phyloP scores from a whole-genome alignment of 768 basidiomycete species.

The Mycena epipterygia region DNA sequence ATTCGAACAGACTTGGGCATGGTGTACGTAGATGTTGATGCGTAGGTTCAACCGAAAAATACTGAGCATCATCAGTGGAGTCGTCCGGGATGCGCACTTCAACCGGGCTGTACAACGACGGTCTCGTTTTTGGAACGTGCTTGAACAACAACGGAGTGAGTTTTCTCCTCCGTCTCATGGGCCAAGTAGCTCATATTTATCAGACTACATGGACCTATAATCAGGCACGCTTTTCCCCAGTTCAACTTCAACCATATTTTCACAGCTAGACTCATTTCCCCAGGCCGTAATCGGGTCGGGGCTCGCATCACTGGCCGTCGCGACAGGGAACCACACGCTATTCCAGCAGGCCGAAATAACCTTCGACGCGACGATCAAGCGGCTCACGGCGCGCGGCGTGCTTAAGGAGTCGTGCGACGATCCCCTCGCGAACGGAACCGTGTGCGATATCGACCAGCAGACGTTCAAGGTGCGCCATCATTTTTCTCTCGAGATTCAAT shows the following conservation, averaged over 20 bases:
- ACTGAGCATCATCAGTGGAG: constrained; percentile 27
- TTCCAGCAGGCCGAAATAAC: constrained; percentile 51
- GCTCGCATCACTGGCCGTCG: constrained; percentile 48
- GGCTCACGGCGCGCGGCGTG: constrained; percentile 42
- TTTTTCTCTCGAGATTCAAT: not conserved
- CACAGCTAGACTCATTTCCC: not conserved
- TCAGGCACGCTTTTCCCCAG: constrained; percentile 41
- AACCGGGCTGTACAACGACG: constrained; percentile 19
- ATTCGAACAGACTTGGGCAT: constrained; percentile 20
- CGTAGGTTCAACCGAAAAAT: not conserved
- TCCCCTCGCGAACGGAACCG: constrained; percentile 33
- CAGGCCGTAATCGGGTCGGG: constrained; percentile 57
- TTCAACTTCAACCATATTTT: not conserved
- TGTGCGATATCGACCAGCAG: constrained; percentile 48
- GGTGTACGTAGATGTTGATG: not conserved
- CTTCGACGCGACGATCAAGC: constrained; percentile 50
- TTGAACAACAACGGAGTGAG: constrained; percentile 19
- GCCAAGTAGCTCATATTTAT: not conserved
- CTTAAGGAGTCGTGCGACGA: constrained; percentile 56
- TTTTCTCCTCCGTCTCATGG: not conserved
- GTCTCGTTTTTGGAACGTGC: constrained; percentile 13
- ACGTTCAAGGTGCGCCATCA: constrained; percentile 9
- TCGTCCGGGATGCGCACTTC: constrained; percentile 23
- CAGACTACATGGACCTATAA: constrained; percentile 58
- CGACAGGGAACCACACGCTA: constrained; percentile 39